phyloP scores from a whole-genome alignment of 2,329 filamentous ascomycete genomes.

The Sclerotinia minor region DNA sequence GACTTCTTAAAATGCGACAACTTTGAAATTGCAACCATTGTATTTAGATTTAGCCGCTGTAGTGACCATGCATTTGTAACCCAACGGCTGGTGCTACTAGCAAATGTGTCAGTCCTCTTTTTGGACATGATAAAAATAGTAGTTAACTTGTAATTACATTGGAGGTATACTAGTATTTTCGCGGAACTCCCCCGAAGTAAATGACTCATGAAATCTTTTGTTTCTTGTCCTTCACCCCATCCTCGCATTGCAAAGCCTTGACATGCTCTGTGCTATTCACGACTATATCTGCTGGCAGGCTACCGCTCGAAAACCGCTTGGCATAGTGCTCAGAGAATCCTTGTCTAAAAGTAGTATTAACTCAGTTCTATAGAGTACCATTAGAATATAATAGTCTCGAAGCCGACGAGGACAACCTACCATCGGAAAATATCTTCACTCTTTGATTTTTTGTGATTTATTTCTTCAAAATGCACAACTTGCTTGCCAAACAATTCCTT shows the following conservation, averaged over 20 bases:
- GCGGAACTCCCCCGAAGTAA: not conserved
- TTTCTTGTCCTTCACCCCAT: not conserved
- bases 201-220: not conserved
- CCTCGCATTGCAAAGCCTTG: not conserved
- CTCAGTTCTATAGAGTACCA: not conserved
- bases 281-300: not conserved
- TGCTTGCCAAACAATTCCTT: slow-evolving; percentile 4
- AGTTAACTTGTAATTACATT: not conserved
- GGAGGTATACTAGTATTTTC: not conserved
- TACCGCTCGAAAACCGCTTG: not conserved
- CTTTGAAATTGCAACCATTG: not conserved
- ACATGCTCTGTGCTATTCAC: slow-evolving; percentile 12
- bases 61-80: not conserved
- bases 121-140: not conserved
- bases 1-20: not conserved
- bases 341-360: slow-evolving; percentile 3
- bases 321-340: not conserved
- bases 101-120: slow-evolving; percentile 7
- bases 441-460: not conserved
- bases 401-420: not conserved
- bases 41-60: not conserved
- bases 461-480: not conserved
- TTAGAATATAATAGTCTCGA: not conserved
- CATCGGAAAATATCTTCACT: not conserved
- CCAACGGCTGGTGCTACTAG: not conserved